A percentile compares a stretch with the other conserved stretches of the same genome.
phyloP scores from a whole-genome alignment of 208 protist species.

The Naegleria gruberi region DNA sequence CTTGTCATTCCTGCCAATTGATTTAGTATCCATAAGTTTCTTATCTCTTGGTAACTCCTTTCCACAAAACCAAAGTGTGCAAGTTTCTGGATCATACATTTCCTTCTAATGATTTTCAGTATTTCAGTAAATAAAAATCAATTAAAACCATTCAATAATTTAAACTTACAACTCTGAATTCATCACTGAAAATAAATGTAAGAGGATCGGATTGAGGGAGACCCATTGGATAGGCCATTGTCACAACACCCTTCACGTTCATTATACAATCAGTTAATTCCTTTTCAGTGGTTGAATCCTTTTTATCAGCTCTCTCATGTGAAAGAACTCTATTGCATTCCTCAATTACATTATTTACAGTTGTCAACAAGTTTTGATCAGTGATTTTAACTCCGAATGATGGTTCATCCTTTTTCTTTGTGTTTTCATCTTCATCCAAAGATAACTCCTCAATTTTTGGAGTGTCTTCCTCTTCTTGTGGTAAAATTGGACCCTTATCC shows the following conservation, averaged over 20 bases:
- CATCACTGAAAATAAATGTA: background rate
- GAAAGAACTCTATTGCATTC: background rate
- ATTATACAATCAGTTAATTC: background rate
- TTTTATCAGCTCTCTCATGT: background rate
- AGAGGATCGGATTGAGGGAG: background rate
- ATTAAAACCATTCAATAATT: too few relatives aligned
- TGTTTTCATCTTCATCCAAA: background rate
- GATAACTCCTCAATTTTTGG: background rate
- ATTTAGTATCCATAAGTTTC: conserved; percentile 44
- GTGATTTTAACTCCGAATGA: background rate
- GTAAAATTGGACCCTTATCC: background rate
- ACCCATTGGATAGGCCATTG: background rate
- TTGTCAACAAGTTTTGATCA: background rate
- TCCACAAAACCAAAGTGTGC: background rate
- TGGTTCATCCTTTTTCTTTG: background rate
- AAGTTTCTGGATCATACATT: background rate
- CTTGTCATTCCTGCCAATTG: conserved; percentile 80
- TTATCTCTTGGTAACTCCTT: background rate
- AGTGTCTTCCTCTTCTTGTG: background rate
- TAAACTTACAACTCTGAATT: background rate
- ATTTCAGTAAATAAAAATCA: background rate
- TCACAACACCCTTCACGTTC: background rate
- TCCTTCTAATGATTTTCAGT: background rate
- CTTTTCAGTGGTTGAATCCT: background rate
- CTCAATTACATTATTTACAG: background rate